Percentiles rank a stretch among this genome's conserved stretches.
Evolutionary conservation across 352 stramenopile species (phyloP).

Genomic region (Phytophthora palmivora): DNA sequence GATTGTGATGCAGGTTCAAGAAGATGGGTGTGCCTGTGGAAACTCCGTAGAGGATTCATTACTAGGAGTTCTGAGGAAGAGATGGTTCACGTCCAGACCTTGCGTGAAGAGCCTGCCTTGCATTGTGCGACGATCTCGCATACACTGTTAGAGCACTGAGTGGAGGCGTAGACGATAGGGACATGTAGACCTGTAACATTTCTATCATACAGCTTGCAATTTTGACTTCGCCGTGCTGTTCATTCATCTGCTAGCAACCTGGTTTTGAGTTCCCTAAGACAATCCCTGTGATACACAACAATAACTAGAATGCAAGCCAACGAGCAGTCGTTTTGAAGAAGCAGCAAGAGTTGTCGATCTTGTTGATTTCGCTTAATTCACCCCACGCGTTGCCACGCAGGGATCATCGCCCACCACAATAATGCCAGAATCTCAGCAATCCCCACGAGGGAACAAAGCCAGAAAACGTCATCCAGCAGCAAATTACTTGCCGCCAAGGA

Average conservation of each 20-base stretch:
- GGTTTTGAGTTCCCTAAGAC: not conserved
- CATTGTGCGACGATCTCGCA: slow-evolving; percentile 5
- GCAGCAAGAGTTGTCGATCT: slow-evolving; percentile 47
- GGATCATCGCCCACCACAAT: slow-evolving; percentile 49
- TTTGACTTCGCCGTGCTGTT: slow-evolving; percentile 6
- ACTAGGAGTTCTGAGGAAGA: not conserved
- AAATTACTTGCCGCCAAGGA: slow-evolving; percentile 88
- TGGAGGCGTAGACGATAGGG: slow-evolving; percentile 1
- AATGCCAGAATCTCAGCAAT: slow-evolving; percentile 73
- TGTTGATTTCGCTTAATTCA: slow-evolving; percentile 47
- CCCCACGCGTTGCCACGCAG: slow-evolving; percentile 25
- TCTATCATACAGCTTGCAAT: slow-evolving; percentile 16
- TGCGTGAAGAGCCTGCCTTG: slow-evolving; percentile 19
- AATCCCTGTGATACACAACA: slow-evolving; percentile 11
- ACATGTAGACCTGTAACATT: not conserved
- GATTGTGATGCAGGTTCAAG: slow-evolving; percentile 55
- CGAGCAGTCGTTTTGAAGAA: slow-evolving; percentile 34
- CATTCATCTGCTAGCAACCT: not conserved
- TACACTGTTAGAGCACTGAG: slow-evolving; percentile 7
- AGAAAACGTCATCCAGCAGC: slow-evolving; percentile 32
- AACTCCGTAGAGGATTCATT: slow-evolving; percentile 39
- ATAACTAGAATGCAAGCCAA: slow-evolving; percentile 20
- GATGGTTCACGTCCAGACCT: slow-evolving; percentile 1
- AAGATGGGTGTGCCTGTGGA: slow-evolving; percentile 72
- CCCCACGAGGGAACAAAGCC: slow-evolving; percentile 53